A percentile compares a stretch with the other conserved stretches of the same genome.
Evolutionary conservation across 139 green algal species (phyloP).

Genomic region (Chlorella sp.): DNA sequence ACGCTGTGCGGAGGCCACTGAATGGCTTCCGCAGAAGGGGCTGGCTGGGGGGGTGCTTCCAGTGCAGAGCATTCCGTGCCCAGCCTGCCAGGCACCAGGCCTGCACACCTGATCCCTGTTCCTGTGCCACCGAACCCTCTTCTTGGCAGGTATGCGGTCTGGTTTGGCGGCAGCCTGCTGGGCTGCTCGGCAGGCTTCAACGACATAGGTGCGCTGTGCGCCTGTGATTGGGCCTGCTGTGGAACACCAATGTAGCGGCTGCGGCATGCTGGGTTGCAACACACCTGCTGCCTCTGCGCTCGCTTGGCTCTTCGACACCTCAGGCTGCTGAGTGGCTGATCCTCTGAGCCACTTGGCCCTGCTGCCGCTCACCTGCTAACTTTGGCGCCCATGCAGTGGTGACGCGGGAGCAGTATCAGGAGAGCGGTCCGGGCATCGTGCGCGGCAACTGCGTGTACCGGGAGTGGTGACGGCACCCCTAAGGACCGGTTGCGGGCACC

Average conservation of each 20-base stretch:
- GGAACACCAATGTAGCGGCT: not conserved
- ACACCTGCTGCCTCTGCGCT: not conserved
- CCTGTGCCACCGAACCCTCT: too few relatives aligned
- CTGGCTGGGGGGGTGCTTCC: too few relatives aligned
- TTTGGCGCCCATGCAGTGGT: not conserved
- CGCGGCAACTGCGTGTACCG: conserved; percentile 54
- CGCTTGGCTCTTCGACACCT: not conserved
- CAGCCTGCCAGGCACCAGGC: too few relatives aligned
- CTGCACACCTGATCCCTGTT: too few relatives aligned
- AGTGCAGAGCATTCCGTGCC: too few relatives aligned
- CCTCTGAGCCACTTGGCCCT: not conserved
- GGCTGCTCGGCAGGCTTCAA: conserved; percentile 39
- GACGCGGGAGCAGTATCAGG: conserved; percentile 58
- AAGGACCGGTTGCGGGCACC: too few relatives aligned
- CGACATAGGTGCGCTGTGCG: not conserved
- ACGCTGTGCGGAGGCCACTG: too few relatives aligned
- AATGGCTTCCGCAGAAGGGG: too few relatives aligned
- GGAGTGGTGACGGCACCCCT: conserved; percentile 16
- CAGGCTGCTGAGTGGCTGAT: not conserved
- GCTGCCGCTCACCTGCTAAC: not conserved
- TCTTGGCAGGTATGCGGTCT: conserved; percentile 61
- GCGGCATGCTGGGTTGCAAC: not conserved
- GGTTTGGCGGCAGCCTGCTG: conserved; percentile 82
- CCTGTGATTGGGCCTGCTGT: not conserved
- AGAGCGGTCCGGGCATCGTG: conserved; percentile 72